phyloP scores from a whole-genome alignment of 2,329 filamentous ascomycete species.

The Chaetomiaceae sp. region DNA sequence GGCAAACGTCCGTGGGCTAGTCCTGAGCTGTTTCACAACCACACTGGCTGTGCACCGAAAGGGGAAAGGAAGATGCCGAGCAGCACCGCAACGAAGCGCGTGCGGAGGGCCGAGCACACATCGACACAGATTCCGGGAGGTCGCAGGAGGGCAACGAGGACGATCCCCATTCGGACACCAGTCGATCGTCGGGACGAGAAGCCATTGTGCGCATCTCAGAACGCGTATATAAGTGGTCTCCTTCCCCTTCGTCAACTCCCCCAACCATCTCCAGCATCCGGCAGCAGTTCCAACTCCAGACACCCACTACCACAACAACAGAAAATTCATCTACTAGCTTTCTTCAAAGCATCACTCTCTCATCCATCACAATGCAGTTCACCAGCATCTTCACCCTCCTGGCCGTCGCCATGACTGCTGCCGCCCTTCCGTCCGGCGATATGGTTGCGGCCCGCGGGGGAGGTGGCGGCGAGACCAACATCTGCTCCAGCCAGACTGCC shows the following conservation, averaged over 20 bases:
- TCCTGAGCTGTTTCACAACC: neutral
- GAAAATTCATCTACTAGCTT: no score
- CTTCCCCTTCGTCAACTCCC: neutral
- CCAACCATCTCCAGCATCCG: slow-evolving; percentile 2
- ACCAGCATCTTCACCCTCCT: slow-evolving; percentile 17
- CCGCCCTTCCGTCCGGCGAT: slow-evolving; percentile 6
- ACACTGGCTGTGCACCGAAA: neutral
- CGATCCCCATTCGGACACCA: neutral
- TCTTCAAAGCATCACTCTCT: neutral
- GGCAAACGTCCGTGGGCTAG: neutral
- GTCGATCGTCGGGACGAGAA: neutral
- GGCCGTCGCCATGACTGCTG: slow-evolving; percentile 16
- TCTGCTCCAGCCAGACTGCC: neutral
- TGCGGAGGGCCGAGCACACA: neutral
- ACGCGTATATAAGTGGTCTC: no score
- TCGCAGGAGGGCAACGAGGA: neutral
- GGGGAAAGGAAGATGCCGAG: slow-evolving; percentile 1
- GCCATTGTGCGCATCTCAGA: no score
- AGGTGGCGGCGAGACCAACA: neutral
- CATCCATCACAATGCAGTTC: slow-evolving; percentile 18
- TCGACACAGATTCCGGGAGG: neutral
- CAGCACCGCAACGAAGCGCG: neutral
- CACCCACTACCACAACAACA: no score
- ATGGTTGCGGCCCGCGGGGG: neutral
- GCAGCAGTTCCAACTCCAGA: slow-evolving; percentile 2